Conservation (phyloP, 176 grass and related monocot genomes). For the Avena insularis region DNA sequence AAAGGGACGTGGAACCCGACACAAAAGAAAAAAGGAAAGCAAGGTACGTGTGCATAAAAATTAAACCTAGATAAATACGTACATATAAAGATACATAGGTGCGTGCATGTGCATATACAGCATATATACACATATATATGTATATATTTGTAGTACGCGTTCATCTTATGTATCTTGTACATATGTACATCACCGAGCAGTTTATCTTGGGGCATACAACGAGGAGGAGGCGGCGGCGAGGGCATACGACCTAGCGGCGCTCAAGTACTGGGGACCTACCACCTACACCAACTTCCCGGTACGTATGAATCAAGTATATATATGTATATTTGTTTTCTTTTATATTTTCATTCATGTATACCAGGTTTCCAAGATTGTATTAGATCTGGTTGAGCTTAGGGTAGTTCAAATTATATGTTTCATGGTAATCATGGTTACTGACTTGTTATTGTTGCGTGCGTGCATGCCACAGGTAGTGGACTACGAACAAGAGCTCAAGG, state of each 20-base stretch:
- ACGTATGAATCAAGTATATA: neutral
- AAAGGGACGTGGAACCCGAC: slow-evolving; percentile 78
- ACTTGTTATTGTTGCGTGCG: neutral
- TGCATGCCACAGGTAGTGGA: slow-evolving; percentile 54
- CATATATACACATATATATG: neutral
- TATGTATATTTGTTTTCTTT: neutral
- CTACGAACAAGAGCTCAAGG: slow-evolving; percentile 68
- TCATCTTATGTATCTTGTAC: neutral
- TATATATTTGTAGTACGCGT: too few species aligned
- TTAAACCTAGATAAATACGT: neutral
- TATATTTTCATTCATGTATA: neutral
- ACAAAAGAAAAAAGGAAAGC: slow-evolving; percentile 80
- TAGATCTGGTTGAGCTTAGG: too few species aligned
- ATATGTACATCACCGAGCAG: neutral
- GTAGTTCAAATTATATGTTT: neutral
- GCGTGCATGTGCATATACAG: neutral
- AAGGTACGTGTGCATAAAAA: slow-evolving; percentile 46
- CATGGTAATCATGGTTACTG: neutral
- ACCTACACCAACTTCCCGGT: slow-evolving; percentile 75
- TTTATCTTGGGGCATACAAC: slow-evolving; percentile 72
- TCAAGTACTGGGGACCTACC: slow-evolving; percentile 76
- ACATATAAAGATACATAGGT: neutral
- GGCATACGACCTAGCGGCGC: slow-evolving; percentile 71
- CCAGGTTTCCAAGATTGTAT: neutral
- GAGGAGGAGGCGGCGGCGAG: slow-evolving; percentile 77